A percentile compares a stretch with the other conserved stretches of the same genome.
Evolutionary conservation across 148 eudicot genomes (phyloP).

Genomic region (Nyssa sinensis): DNA sequence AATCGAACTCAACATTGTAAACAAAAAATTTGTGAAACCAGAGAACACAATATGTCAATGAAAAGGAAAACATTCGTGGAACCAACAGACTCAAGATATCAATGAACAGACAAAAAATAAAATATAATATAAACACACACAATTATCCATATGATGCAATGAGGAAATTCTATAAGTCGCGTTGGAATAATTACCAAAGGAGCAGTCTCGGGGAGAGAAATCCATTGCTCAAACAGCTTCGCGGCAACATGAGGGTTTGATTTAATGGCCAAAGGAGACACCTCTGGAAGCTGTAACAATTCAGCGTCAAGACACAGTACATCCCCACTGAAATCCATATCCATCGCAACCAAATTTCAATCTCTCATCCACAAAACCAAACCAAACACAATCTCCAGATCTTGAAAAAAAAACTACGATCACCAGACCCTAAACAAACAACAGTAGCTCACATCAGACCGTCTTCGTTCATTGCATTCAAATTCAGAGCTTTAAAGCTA

Average conservation of each 20-base stretch:
- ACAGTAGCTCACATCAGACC: not conserved
- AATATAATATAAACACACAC: not conserved
- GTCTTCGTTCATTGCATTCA: not conserved
- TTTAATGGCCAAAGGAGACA: constrained; percentile 70
- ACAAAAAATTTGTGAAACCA: too few species aligned
- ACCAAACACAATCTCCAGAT: constrained; percentile 29
- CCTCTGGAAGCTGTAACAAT: constrained; percentile 70
- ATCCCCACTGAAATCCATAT: constrained; percentile 72
- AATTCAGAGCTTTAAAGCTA: not conserved
- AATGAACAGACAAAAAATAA: not conserved
- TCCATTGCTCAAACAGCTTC: constrained; percentile 86
- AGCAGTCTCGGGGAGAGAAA: constrained; percentile 70
- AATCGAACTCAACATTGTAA: not conserved
- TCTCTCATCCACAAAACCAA: constrained; percentile 24
- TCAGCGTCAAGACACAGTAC: constrained; percentile 66
- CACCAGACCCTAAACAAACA: constrained; percentile 3
- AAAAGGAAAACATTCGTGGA: too few species aligned
- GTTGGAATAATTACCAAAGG: constrained; percentile 45
- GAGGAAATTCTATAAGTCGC: not conserved
- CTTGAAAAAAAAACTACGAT: not conserved
- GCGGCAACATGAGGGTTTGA: constrained; percentile 68
- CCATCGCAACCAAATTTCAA: constrained; percentile 45
- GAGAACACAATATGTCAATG: too few species aligned
- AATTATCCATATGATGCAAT: not conserved
- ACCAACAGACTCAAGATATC: not conserved